phyloP scores from a whole-genome alignment of 768 basidiomycete genomes.

The Rhodosporidiobolus odoratus region DNA sequence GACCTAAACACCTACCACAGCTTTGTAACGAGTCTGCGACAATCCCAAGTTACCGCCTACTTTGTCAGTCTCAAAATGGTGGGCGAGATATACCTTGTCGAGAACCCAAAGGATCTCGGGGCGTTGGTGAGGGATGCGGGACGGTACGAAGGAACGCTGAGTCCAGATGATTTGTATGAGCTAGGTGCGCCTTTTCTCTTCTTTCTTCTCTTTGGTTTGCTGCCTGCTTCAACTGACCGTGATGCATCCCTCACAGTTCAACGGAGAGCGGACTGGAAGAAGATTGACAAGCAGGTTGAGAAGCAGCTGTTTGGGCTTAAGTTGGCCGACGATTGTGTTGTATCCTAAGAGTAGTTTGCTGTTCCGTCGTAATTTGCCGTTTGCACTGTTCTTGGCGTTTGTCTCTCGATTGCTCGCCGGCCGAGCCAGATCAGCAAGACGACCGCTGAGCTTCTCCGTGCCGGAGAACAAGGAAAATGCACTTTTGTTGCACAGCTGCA shows the following conservation, averaged over 20 bases:
- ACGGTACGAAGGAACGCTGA: constrained; percentile 87
- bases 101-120: constrained; percentile 73
- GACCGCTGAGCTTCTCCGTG: no score
- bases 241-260: constrained; percentile 16
- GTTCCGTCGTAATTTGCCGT: no score
- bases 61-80: constrained; percentile 96
- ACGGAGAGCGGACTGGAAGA: constrained; percentile 73
- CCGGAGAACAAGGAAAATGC: no score
- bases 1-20: constrained; percentile 89
- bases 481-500: no score
- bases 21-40: constrained; percentile 82
- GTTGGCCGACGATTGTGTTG: constrained; percentile 27
- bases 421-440: no score
- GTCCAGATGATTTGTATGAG: constrained; percentile 95
- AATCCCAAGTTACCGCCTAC: constrained; percentile 73
- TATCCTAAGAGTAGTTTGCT: background rate
- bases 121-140: constrained; percentile 93
- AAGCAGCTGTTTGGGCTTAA: constrained; percentile 43
- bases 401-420: no score
- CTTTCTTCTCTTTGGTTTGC: background rate
- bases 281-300: constrained; percentile 85
- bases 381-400: no score
- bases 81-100: constrained; percentile 92
- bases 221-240: background rate
- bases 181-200: constrained; percentile 62